Base-by-base conservation (phyloP, 768 basidiomycete genomes). In the Sistotremastrum niveocremeum region DNA sequence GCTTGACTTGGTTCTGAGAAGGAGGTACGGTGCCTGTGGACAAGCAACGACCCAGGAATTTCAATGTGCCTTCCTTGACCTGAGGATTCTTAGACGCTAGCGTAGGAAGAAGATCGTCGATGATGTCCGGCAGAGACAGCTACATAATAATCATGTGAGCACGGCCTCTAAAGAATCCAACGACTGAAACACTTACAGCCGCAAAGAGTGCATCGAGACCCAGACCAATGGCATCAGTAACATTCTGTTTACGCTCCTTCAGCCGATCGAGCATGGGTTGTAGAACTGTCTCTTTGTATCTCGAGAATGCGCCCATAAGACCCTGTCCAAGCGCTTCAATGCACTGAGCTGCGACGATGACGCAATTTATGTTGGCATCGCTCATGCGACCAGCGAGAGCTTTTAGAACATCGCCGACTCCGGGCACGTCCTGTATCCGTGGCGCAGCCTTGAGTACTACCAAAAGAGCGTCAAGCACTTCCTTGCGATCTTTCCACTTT, bases 401-500 rank as follows among this genome's bases (percentile, higher is more conserved):
- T 54, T 77, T 81, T 6, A 77, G 69, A 12, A 95, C 64, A 32
- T 91, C 85, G 4, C 71, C 76, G 3, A 95, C 69, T 56, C 86
- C 86, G 5, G 81, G 66, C 2, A 79, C 70, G 55, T 94, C 90
- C 55, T 79, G 79, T 55, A 97, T 84, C 47, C 80, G 75, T 8
- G 82, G 79, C 3, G 81, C 73, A 6, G 76, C 65, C 45, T 74
- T 74, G 32, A 98, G 63, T 34, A 88, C 63, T 2, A 74, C 73
- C 39, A 79, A 69, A 28, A 94, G 70, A 30, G 88, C 87, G 52
- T 95, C 91, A 33, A 98, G 67, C 2, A 76, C 84, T 55, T 93
- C 86, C 57, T 97, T 91, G 37, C 89, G 77, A 53, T 99, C 95
- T 58, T 99, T 98, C 95, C 95, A 99, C 63, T 98, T 97, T 0